These are phyloP conservation scores for Dioszegia hungarica DNA, from an alignment of 768 basidiomycete species.

Conservation along the genomic window DNA sequence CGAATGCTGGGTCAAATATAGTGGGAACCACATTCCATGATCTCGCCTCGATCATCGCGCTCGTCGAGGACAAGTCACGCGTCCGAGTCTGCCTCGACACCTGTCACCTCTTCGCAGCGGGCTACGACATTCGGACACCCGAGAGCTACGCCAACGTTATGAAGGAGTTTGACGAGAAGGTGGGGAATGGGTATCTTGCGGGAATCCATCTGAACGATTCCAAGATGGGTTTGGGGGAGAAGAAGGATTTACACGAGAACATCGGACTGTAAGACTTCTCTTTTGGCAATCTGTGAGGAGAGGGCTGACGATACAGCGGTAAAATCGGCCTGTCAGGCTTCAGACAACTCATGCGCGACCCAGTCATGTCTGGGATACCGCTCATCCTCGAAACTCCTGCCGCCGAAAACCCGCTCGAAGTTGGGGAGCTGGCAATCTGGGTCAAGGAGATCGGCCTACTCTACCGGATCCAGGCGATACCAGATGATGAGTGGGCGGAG, in stretches of 20 bases:
- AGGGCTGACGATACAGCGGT: conserved; percentile 54
- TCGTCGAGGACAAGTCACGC: conserved; percentile 66
- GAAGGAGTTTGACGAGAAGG: conserved; percentile 60
- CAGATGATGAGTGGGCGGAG: conserved; percentile 34
- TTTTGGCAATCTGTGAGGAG: neutral
- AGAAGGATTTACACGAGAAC: conserved; percentile 77
- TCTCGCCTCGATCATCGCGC: conserved; percentile 62
- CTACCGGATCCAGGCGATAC: conserved; percentile 50
- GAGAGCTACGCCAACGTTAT: conserved; percentile 70
- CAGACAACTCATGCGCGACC: conserved; percentile 63
- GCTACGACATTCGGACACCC: conserved; percentile 72
- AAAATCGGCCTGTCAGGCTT: conserved; percentile 63
- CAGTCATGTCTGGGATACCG: conserved; percentile 64
- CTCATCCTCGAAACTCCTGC: conserved; percentile 77
- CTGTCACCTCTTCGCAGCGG: conserved; percentile 77
- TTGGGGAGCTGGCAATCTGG: conserved; percentile 57
- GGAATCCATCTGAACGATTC: conserved; percentile 87
- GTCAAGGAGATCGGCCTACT: conserved; percentile 65
- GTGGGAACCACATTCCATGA: conserved; percentile 69
- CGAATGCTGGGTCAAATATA: conserved; percentile 67
- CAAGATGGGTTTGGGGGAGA: conserved; percentile 58
- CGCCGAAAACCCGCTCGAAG: conserved; percentile 55
- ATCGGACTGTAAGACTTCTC: conserved; percentile 64
- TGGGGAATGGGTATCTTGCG: conserved; percentile 68
- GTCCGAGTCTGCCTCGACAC: conserved; percentile 84